These are phyloP conservation scores for Acanthamoeba divionensis DNA, from an alignment of 208 protist species.

Conservation along the genomic window DNA sequence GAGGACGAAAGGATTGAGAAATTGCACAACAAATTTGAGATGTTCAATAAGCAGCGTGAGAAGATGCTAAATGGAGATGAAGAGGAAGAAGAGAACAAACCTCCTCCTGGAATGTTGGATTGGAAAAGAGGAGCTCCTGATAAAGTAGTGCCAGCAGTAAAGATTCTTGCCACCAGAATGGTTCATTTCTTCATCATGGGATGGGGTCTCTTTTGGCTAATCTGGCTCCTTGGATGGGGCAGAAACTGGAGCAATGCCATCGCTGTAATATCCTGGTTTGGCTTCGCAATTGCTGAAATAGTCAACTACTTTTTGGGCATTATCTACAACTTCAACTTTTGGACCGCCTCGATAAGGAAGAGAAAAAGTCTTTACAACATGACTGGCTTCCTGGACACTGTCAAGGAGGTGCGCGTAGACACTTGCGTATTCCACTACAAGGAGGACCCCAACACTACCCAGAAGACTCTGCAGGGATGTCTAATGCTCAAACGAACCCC, in stretches of 20 bases:
- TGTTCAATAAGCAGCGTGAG: conserved; percentile 41
- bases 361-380: conserved; percentile 4
- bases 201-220: conserved; percentile 15
- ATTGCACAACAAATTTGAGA: not conserved
- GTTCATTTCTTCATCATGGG: not conserved
- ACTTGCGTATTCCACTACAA: conserved; percentile 37
- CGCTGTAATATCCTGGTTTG: conserved; percentile 13
- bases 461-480: conserved; percentile 33
- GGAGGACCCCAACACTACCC: conserved; percentile 41
- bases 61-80: not conserved
- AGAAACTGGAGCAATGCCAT: not conserved
- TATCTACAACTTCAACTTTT: conserved; percentile 37
- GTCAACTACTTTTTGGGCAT: conserved; percentile 18
- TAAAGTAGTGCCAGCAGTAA: conserved; percentile 25
- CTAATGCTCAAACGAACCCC: not conserved
- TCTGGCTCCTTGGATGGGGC: conserved; percentile 33
- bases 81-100: conserved; percentile 12
- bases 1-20: conserved; percentile 4
- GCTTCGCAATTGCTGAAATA: not conserved
- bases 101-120: not conserved
- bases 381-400: conserved; percentile 17
- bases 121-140: conserved; percentile 15
- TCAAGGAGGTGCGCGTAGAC: not conserved
- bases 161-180: conserved; percentile 36
- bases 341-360: not conserved